These are phyloP conservation scores for Allium sativum DNA, from an alignment of 106 monocot genomes.

Conservation along the genomic window DNA sequence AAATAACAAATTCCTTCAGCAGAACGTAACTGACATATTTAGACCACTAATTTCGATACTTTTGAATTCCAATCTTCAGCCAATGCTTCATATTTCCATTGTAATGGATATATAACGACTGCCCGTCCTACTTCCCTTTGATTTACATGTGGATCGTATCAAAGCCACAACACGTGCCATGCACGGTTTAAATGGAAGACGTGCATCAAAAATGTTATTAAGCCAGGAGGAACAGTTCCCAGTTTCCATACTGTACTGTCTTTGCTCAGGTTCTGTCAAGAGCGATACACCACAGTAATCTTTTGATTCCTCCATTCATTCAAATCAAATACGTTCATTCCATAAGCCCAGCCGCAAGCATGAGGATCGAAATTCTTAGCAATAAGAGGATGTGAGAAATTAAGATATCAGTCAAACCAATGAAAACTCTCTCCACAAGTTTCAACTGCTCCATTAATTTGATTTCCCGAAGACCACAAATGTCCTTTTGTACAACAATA, in stretches of 20 bases:
- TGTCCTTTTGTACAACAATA: conserved; percentile 45
- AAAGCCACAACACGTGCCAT: conserved; percentile 43
- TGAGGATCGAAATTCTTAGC: conserved; percentile 44
- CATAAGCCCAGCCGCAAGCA: conserved; percentile 30
- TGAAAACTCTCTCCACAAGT: conserved; percentile 53
- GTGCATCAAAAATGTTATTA: conserved; percentile 33
- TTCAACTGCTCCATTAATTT: conserved; percentile 50
- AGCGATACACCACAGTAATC: too few relatives aligned
- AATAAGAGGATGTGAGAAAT: conserved; percentile 54
- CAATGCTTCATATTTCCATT: conserved; percentile 56
- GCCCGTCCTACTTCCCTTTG: conserved; percentile 26
- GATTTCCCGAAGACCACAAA: conserved; percentile 33
- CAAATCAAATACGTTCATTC: too few relatives aligned
- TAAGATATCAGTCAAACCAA: conserved; percentile 44
- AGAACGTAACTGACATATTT: conserved; percentile 20
- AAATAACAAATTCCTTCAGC: neutral
- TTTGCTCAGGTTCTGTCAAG: too few relatives aligned
- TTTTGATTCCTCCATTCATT: too few relatives aligned
- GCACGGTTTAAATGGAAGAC: conserved; percentile 16
- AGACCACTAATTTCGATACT: conserved; percentile 30
- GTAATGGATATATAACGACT: conserved; percentile 32
- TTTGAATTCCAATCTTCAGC: conserved; percentile 36
- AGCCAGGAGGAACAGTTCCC: conserved; percentile 39
- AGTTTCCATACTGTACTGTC: conserved; percentile 40
- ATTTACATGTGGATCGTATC: conserved; percentile 34